Base-by-base conservation (phyloP, 306 rosid genomes). In the Vigna reflexopilosa region DNA sequence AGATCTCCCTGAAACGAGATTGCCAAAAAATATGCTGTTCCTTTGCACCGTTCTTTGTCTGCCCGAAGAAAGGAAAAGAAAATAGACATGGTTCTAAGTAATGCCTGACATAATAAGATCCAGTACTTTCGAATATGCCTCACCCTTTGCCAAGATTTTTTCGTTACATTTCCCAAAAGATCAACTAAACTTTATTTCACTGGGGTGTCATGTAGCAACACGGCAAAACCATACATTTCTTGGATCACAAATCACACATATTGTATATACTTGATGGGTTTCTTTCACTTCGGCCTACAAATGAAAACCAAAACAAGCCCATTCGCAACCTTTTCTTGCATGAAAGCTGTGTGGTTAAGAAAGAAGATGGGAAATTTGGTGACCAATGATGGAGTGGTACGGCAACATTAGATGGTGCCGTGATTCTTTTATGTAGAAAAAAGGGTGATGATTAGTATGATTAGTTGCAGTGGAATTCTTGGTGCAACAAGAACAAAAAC, bases 31-130 rank as follows among this genome's bases (percentile, higher is more conserved):
- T 64, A 50, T 77, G 73, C 76, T 77, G 80, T 86, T 87, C 87
- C 80, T 77, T 80, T 44, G 70, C 87, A 75, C 72, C 75, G 80
- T 73, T 73, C 32, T 62, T 82, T 86, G 88, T 89, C 91, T 85
- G 68, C 65, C 81, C 77, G 17, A 73, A 85, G 63, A 83, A 73
- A 38, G 91, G 85, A 80, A 84, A 87, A 34, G 34, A 75, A 81
- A 87, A 68, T 70, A 51, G 90, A 83, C 89, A 78, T 36, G 50
- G 62, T 50, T 81, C 85, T 45, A 62, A 20, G 75, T 78, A 57
- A 76, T 78, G 82, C 80, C 78, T 87, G 87, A 83, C 88, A 73
- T 38, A 61, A 62, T 69, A 71, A 77, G 47, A 81, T 78, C 79
- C 77, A 55, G 70, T 72, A 50, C 69, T 78, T 72, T 77, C 76